These are phyloP conservation scores for Aspergillus homomorphus DNA, from an alignment of 495 filamentous ascomycete genomes.

Conservation along the genomic window DNA sequence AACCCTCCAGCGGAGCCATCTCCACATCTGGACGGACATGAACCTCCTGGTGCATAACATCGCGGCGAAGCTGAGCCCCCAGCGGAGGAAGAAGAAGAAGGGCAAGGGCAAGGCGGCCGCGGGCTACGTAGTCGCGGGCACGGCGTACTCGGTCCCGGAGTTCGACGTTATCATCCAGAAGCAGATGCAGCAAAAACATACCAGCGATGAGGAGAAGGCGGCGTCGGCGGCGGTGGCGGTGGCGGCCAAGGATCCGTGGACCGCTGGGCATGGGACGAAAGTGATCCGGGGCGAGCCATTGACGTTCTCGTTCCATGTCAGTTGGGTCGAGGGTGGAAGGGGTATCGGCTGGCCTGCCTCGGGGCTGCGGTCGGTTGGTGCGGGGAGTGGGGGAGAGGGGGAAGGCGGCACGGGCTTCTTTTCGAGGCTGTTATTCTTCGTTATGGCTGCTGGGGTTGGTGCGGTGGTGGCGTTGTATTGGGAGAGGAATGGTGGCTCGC, in stretches of 20 bases:
- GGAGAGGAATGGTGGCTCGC: conserved; percentile 40
- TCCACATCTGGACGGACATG: conserved; percentile 85
- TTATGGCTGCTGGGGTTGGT: conserved; percentile 44
- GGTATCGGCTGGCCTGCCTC: conserved; percentile 39
- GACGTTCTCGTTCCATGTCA: conserved; percentile 73
- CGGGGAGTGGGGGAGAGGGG: not conserved
- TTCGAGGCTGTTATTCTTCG: conserved; percentile 40
- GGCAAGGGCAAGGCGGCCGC: conserved; percentile 32
- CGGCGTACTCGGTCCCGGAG: conserved; percentile 80
- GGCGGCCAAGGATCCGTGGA: conserved; percentile 46
- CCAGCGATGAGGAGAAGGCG: conserved; percentile 33
- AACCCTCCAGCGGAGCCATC: conserved; percentile 80
- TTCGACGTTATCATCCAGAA: conserved; percentile 38
- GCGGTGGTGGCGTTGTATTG: conserved; percentile 44
- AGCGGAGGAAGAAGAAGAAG: conserved; percentile 22
- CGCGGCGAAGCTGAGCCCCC: conserved; percentile 25
- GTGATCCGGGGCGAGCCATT: conserved; percentile 86
- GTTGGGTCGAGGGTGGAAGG: conserved; percentile 77
- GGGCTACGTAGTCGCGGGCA: conserved; percentile 73
- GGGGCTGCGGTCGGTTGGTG: too few relatives aligned
- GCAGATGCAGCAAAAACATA: not conserved
- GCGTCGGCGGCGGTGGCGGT: conserved; percentile 35
- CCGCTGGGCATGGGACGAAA: conserved; percentile 48
- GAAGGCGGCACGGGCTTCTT: conserved; percentile 20
- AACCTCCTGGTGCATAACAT: conserved; percentile 83